Percentiles rank a stretch among this genome's conserved stretches.
Conservation (phyloP, 306 rosid genomes). For the Citrullus amarus region DNA sequence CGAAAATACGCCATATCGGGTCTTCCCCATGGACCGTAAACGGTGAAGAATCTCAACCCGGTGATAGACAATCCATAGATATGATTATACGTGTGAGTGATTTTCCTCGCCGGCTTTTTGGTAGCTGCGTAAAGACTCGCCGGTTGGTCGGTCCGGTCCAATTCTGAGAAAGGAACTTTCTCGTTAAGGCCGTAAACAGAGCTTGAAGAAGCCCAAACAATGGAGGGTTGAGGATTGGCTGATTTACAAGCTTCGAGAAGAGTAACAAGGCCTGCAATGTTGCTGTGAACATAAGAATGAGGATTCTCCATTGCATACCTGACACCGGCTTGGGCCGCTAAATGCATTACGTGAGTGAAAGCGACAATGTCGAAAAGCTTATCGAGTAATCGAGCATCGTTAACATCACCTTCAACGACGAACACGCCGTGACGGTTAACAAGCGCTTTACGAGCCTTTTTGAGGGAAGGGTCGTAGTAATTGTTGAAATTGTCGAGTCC, state of each 20-base stretch:
- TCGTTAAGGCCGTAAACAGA: constrained; percentile 40
- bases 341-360: constrained; percentile 77
- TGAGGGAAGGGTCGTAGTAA: constrained; percentile 74
- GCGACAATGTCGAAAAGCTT: constrained; percentile 74
- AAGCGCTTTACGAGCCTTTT: constrained; percentile 46
- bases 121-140: constrained; percentile 44
- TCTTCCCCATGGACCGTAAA: constrained; percentile 89
- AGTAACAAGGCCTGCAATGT: constrained; percentile 74
- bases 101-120: constrained; percentile 38
- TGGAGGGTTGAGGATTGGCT: constrained; percentile 4
- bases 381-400: constrained; percentile 47
- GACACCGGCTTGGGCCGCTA: constrained; percentile 93
- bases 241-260: constrained; percentile 64
- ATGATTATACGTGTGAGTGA: constrained; percentile 1
- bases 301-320: constrained; percentile 92
- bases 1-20: constrained; percentile 88
- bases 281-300: constrained; percentile 71
- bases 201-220: constrained; percentile 34
- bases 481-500: constrained; percentile 73
- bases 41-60: constrained; percentile 75
- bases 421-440: constrained; percentile 34
- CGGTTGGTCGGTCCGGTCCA: constrained; percentile 51
- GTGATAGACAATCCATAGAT: constrained; percentile 70
- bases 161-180: constrained; percentile 48
- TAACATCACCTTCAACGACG: constrained; percentile 61